phyloP scores from a whole-genome alignment of 2,329 filamentous ascomycete genomes.

The Tolypocladium ophioglossoides region DNA sequence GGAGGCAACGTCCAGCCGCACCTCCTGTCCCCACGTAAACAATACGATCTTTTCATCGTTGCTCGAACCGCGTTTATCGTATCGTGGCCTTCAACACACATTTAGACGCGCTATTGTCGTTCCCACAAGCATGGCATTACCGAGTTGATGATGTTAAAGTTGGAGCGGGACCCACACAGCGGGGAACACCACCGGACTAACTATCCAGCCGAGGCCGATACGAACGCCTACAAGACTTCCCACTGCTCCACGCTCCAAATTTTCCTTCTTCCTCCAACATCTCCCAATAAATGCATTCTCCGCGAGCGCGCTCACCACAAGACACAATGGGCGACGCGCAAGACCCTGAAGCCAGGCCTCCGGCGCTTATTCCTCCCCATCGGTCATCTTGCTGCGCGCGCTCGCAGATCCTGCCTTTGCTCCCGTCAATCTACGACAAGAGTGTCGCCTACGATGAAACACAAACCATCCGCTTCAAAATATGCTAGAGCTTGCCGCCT shows the following conservation, averaged over 20 bases:
- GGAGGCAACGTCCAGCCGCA: too few relatives aligned
- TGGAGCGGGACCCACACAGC: neutral
- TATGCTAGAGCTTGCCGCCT: slow-evolving; percentile 58
- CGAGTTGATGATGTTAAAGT: neutral
- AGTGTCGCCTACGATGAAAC: neutral
- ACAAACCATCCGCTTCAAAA: slow-evolving; percentile 37
- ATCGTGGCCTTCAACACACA: neutral
- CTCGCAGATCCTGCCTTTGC: neutral
- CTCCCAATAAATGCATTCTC: neutral
- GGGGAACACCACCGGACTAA: neutral
- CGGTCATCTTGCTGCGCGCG: neutral
- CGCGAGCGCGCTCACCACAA: neutral
- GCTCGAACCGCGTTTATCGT: neutral
- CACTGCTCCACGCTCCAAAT: neutral
- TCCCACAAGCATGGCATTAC: too few relatives aligned
- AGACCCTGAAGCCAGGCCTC: neutral
- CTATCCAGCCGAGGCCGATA: neutral
- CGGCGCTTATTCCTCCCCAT: neutral
- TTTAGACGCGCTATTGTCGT: too few relatives aligned
- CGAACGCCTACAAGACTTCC: neutral
- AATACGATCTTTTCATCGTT: too few relatives aligned
- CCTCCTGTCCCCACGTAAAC: too few relatives aligned
- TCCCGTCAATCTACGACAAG: neutral
- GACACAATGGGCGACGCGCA: neutral
- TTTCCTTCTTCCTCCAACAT: neutral